phyloP scores from a whole-genome alignment of 1,284 basidiomycete genomes.

The Austroboletus novae-zelandiae region DNA sequence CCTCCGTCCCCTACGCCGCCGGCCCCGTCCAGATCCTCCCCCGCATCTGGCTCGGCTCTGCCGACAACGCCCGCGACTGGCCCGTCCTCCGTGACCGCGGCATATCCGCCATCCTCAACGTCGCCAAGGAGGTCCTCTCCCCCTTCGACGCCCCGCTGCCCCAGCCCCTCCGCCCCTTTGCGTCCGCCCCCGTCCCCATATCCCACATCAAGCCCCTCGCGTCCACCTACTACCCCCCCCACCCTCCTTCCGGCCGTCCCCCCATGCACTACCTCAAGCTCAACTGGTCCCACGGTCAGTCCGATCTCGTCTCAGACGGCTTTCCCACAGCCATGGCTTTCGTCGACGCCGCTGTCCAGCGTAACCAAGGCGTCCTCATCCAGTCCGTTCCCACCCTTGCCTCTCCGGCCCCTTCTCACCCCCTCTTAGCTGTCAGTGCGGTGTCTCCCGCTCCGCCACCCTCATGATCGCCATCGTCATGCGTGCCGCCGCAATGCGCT shows the following conservation, averaged over 20 bases:
- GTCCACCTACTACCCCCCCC: slow-evolving; percentile 61
- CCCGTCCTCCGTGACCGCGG: slow-evolving; percentile 64
- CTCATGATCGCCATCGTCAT: slow-evolving; percentile 93
- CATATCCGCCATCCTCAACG: slow-evolving; percentile 86
- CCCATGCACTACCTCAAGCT: slow-evolving; percentile 90
- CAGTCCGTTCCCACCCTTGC: slow-evolving; percentile 61
- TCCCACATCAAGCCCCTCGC: slow-evolving; percentile 33
- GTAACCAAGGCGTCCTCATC: slow-evolving; percentile 79
- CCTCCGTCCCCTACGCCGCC: slow-evolving; percentile 71
- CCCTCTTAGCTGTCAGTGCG: slow-evolving; percentile 83
- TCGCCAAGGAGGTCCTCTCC: slow-evolving; percentile 89
- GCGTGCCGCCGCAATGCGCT: slow-evolving; percentile 81
- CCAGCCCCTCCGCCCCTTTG: slow-evolving; percentile 54
- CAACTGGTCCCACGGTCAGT: slow-evolving; percentile 92
- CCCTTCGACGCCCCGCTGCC: slow-evolving; percentile 59
- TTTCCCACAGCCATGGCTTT: slow-evolving; percentile 82
- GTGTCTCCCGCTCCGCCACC: slow-evolving; percentile 92
- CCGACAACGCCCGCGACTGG: slow-evolving; percentile 89
- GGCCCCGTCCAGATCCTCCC: slow-evolving; percentile 91
- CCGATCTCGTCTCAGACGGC: slow-evolving; percentile 76
- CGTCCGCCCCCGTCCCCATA: slow-evolving; percentile 67
- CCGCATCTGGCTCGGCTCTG: slow-evolving; percentile 89
- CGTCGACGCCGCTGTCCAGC: slow-evolving; percentile 71
- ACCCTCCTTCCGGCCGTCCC: slow-evolving; percentile 65
- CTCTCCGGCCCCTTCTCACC: slow-evolving; percentile 11